Evolutionary conservation across 768 basidiomycete species (phyloP).

Genomic region (Serendipita sp.): DNA sequence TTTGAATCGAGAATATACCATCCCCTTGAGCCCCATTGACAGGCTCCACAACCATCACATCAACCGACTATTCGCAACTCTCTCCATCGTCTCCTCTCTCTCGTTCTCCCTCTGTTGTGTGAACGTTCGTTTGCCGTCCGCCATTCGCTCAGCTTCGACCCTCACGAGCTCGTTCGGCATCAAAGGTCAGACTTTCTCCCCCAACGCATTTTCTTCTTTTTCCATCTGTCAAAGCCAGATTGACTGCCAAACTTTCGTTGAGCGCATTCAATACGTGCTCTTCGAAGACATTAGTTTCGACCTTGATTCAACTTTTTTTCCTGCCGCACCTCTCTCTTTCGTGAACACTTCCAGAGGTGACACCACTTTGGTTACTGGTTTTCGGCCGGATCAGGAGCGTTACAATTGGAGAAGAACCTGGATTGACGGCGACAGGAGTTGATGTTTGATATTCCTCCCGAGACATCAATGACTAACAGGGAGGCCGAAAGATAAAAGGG

Average conservation of each 20-base stretch:
- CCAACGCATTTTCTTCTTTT: conserved; percentile 16
- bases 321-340: conserved; percentile 21
- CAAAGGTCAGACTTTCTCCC: not conserved
- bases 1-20: no score
- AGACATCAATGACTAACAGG: not conserved
- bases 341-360: conserved; percentile 14
- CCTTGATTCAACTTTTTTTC: conserved; percentile 55
- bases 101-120: not conserved
- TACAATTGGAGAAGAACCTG: conserved; percentile 36
- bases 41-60: not conserved
- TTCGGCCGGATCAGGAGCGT: conserved; percentile 28
- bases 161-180: conserved; percentile 24
- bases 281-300: conserved; percentile 45
- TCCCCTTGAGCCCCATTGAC: not conserved
- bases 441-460: conserved; percentile 39
- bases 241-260: conserved; percentile 4
- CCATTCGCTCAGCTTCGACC: conserved; percentile 1
- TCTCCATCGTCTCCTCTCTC: not conserved
- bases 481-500: not conserved
- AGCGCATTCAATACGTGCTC: conserved; percentile 22
- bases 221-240: conserved; percentile 7
- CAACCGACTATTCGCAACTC: not conserved
- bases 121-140: no score
- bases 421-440: conserved; percentile 36
- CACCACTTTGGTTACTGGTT: conserved; percentile 12